Base-by-base conservation (phyloP, 192 early-diverging fungal species). In the Entophlyctis luteolus region DNA sequence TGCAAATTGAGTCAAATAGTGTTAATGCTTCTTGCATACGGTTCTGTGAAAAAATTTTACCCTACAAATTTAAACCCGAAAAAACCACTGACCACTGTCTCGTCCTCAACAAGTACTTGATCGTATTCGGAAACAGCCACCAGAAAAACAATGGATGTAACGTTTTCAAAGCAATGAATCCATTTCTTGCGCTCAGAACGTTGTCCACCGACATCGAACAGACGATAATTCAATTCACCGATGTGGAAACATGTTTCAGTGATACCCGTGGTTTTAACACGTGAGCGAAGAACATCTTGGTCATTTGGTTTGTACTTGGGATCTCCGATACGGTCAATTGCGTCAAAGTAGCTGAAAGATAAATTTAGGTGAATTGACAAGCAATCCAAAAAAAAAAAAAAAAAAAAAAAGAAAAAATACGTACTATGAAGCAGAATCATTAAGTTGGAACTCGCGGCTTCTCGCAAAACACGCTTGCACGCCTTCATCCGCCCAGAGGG, bases 121-220 rank as follows among this genome's bases (percentile, higher is more conserved):
- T 98, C 94, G 68, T 96, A 98, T 80, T 96, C 94, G 28, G 84
- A 87, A 55, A 96, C 94, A 32, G 95, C 95, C 20, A 95, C 94
- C 72, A 98, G 75, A 77, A 98, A 98, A 32, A 98, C 82, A 65
- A 98, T 93, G 2, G 93, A 90, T 0, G 92, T 96, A 22, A 96
- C 94, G 70, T 94, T 92, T 72, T 98, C 95, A 67, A 98, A 98
- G 70, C 94, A 98, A 78, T 96, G 95, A 67, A 96, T 95, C 95
- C 95, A 96, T 81, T 98, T 98, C 71, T 98, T 98, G 70, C 95
- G 86, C 81, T 98, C 95, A 42, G 92, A 94, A 45, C 95, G 89
- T 83, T 98, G 95, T 39, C 95, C 95, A 70, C 95, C 95, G 46
- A 98, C 95, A 81, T 98, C 95, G 77, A 93, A 91, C 91, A 98